phyloP scores from a whole-genome alignment of 768 basidiomycete species.

The Lactarius deliciosus region DNA sequence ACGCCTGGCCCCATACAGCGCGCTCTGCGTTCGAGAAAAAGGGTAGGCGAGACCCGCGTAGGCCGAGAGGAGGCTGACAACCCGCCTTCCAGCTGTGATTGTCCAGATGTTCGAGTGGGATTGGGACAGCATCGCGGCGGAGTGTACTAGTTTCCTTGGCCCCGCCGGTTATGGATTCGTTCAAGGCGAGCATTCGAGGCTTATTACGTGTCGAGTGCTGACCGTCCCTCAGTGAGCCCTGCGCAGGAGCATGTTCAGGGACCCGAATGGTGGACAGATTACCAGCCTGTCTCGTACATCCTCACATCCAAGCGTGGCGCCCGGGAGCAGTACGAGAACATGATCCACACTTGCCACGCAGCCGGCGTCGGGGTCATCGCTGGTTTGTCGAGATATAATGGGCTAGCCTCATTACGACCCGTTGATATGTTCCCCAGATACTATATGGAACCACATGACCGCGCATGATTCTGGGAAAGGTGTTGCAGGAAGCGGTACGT shows the following conservation, averaged over 20 bases:
- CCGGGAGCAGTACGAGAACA: constrained; percentile 47
- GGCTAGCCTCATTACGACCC: constrained; percentile 34
- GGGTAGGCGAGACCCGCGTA: neutral
- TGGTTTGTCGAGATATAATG: constrained; percentile 29
- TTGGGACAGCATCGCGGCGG: constrained; percentile 52
- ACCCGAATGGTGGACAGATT: constrained; percentile 72
- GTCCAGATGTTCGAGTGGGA: constrained; percentile 73
- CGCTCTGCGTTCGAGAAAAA: neutral
- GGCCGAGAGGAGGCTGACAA: neutral
- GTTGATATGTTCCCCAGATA: constrained; percentile 36
- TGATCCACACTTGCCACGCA: constrained; percentile 42
- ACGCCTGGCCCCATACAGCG: neutral
- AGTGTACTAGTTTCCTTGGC: constrained; percentile 65
- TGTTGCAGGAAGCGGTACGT: constrained; percentile 22
- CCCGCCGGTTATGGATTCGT: constrained; percentile 64
- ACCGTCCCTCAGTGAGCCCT: constrained; percentile 42
- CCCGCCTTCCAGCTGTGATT: constrained; percentile 45
- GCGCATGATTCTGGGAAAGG: constrained; percentile 44
- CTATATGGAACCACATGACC: constrained; percentile 68
- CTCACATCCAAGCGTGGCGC: constrained; percentile 66
- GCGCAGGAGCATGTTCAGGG: constrained; percentile 59
- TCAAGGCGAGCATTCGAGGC: constrained; percentile 45
- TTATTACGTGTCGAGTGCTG: neutral
- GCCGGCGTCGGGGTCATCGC: constrained; percentile 44
- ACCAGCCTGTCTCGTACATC: constrained; percentile 66